Evolutionary conservation across 768 basidiomycete genomes (phyloP).

Genomic region (Lactarius tabidus): DNA sequence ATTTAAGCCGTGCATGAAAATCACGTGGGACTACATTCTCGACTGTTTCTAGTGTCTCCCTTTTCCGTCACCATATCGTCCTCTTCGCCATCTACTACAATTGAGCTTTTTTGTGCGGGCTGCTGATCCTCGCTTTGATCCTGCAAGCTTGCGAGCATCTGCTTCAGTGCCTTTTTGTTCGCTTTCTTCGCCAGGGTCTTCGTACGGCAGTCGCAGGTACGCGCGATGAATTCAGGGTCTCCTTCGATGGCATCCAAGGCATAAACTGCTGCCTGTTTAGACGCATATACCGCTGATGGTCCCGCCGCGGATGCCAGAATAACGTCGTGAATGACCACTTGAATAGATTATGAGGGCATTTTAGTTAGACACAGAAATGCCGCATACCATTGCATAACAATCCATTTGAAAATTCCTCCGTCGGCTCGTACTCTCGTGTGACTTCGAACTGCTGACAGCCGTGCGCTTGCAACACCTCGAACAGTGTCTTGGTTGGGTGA

Average conservation of each 20-base stretch:
- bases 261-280: slow-evolving; percentile 55
- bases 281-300: slow-evolving; percentile 47
- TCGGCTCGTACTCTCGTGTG: slow-evolving; percentile 32
- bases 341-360: slow-evolving; percentile 11
- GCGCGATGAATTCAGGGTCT: slow-evolving; percentile 56
- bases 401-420: slow-evolving; percentile 38
- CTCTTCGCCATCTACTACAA: slow-evolving; percentile 3
- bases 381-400: slow-evolving; percentile 50
- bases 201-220: slow-evolving; percentile 63
- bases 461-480: slow-evolving; percentile 67
- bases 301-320: slow-evolving; percentile 58
- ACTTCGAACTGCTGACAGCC: slow-evolving; percentile 67
- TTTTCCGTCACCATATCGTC: slow-evolving; percentile 3
- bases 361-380: background rate
- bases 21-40: slow-evolving; percentile 4
- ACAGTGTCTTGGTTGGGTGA: slow-evolving; percentile 73
- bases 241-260: slow-evolving; percentile 68
- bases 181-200: slow-evolving; percentile 35
- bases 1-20: background rate
- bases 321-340: slow-evolving; percentile 67
- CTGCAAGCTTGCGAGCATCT: slow-evolving; percentile 28
- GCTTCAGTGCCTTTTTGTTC: slow-evolving; percentile 37
- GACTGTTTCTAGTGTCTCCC: background rate
- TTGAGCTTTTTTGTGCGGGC: slow-evolving; percentile 7
- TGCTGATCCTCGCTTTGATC: slow-evolving; percentile 26